These are phyloP conservation scores for Blastocystis sp. DNA, from an alignment of 352 stramenopile genomes.

Conservation along the genomic window DNA sequence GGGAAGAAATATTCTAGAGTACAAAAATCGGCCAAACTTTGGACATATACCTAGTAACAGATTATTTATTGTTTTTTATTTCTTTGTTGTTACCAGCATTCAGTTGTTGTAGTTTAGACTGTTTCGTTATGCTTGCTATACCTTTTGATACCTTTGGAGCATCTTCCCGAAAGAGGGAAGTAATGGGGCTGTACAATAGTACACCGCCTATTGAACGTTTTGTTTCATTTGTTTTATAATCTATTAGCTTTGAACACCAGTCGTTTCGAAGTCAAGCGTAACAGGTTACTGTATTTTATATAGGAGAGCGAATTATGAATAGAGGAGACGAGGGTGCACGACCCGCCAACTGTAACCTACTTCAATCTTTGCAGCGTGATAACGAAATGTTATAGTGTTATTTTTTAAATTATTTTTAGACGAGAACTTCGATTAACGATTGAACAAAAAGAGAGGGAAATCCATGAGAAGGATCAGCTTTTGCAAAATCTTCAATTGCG, in stretches of 20 bases:
- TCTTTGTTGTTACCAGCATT: neutral
- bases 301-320: neutral
- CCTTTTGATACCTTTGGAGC: neutral
- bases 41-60: neutral
- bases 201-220: neutral
- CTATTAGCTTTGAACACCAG: neutral
- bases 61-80: neutral
- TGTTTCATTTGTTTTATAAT: too few relatives aligned
- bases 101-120: neutral
- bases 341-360: neutral
- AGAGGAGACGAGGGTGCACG: neutral
- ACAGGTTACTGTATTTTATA: neutral
- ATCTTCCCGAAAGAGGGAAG: neutral
- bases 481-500: constrained; percentile 10
- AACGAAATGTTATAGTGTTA: neutral
- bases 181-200: neutral
- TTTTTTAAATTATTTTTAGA: neutral
- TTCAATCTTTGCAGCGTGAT: constrained; percentile 6
- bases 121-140: neutral
- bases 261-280: neutral
- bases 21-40: neutral
- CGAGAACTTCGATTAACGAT: neutral
- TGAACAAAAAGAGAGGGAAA: constrained; percentile 33
- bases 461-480: neutral
- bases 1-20: neutral